Evolutionary conservation across 2,329 filamentous ascomycete genomes (phyloP), one percentile per base, ranked within the genome.

Genomic region (Sporothrix mexicana): DNA sequence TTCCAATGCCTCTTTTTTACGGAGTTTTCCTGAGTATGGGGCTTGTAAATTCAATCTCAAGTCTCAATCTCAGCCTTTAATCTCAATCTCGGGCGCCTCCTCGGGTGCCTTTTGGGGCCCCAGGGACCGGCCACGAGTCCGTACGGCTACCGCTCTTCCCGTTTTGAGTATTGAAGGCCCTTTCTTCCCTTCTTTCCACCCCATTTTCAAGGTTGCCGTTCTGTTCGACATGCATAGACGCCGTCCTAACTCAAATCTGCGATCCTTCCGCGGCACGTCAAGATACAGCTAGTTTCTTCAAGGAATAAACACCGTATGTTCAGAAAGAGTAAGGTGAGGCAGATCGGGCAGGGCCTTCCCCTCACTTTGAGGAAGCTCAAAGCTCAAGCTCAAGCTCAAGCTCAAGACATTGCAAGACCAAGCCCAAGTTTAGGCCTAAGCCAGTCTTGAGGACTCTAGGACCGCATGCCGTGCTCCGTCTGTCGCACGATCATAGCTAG

Each of bases 391-490:
- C 13, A 20, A n/a, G n/a, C n/a, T 17, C 47, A 23, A 36, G 30
- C 30, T 36, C 30, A 5, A 36, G 30, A 36, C 30, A n/a, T n/a
- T n/a, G n/a, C 30, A 36, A 36, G 30, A 36, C 9, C 20, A 55
- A 25, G 12, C 15, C 45, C 45, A 45, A 45, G 43, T 45, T 49
- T n/a, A n/a, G 5, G 6, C 51, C 17, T n/a, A 43, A 17, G 17
- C 30, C 59, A 30, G 36, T 45, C 36, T 64, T n/a, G 59, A 62
- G 36, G 59, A 62, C 36, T 45, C 17, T 36, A 62, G 36, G 59
- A 62, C 36, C 59, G 13, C 55, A 36, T 59, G 55, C 55, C 55
- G 55, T 59, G 55, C 25, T 59, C 13, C 55, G 55, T 55, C 20
- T 55, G 51, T 55, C 51, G 20, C 51, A 59, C 25, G 55, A 36